Evolutionary conservation across 2,329 filamentous ascomycete genomes (phyloP).

Genomic region (Endoconidiophora laricicola): DNA sequence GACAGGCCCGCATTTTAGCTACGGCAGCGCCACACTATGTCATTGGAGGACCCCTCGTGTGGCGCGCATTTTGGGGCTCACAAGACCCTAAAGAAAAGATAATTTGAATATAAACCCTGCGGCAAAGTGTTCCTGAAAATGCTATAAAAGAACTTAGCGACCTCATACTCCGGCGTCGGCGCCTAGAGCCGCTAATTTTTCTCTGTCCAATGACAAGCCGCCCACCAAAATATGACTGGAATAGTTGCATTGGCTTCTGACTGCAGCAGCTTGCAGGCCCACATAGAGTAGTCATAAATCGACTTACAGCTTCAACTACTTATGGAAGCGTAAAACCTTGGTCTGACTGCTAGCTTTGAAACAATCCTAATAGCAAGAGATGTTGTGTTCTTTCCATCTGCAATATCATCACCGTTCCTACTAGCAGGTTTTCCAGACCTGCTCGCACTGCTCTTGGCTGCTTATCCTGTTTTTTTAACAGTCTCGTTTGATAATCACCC

Average conservation of each 20-base stretch:
- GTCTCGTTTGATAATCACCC: no score
- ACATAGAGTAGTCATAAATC: constrained; percentile 1
- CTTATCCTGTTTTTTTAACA: background rate
- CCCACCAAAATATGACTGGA: background rate
- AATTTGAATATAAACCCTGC: background rate
- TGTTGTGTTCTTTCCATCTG: background rate
- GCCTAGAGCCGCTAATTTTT: background rate
- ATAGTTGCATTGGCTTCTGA: background rate
- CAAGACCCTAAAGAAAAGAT: no score
- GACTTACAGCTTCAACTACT: constrained; percentile 10
- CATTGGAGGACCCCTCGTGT: constrained; percentile 6
- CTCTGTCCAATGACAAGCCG: background rate
- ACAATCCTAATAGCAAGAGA: no score
- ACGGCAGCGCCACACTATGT: constrained; percentile 6
- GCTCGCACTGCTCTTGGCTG: background rate
- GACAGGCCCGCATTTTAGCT: constrained; percentile 3
- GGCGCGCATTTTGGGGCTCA: background rate
- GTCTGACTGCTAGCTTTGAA: no score
- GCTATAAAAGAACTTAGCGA: background rate
- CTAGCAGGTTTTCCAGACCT: constrained; percentile 6
- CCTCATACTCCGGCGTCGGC: constrained; percentile 9
- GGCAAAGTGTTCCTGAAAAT: background rate
- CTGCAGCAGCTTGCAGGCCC: background rate
- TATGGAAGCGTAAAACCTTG: background rate
- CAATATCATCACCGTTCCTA: background rate